Base-by-base conservation (phyloP, 495 filamentous ascomycete genomes). In the Penicillium soppii region DNA sequence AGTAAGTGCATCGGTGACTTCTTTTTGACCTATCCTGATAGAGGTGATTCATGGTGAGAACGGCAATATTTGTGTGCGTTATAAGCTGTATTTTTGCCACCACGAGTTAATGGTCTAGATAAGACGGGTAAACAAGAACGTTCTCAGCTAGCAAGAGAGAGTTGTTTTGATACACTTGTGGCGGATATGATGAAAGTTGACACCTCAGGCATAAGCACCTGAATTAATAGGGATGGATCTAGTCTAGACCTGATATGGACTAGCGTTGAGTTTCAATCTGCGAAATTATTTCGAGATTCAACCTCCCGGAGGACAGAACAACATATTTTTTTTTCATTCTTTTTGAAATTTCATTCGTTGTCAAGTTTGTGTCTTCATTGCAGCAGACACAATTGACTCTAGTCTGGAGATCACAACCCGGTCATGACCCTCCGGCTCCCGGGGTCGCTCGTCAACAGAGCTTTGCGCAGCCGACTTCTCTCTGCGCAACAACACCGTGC, bases 391-490 rank as follows among this genome's bases (percentile, higher is more conserved):
- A 41, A 33, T 17, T 9, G 23, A 35, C 10, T 23, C 3, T 12
- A 6, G n/a, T 23, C 19, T 12, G 37, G 37, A 30, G 19, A 48
- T 15, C 25, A 49, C 42, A 29, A 35, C 6, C 22, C 25, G 51
- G 51, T 33, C 36, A 64, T 64, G 61, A 43, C 52, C 16, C 20
- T 43, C 13, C 53, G 54, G 39, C 32, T 50, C 36, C 49, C 61
- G 36, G 54, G 48, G 17, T 56, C 53, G 23, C 48, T 49, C 36
- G 49, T 53, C 57, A 54, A 53, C 47, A 66, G 62, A 58, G 54
- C 57, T 58, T 40, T 61, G 47, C 62, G 59, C 52, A 63, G 57
- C 23, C 50, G 54, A 61, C 22, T 54, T 29, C 38, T 56, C 23
- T 21, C 33, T 16, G 42, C 35, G 19, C 54, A 38, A 26, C 53